Conservation (phyloP, 2,329 filamentous ascomycete genomes). For the Colletotrichum orchidophilum region DNA sequence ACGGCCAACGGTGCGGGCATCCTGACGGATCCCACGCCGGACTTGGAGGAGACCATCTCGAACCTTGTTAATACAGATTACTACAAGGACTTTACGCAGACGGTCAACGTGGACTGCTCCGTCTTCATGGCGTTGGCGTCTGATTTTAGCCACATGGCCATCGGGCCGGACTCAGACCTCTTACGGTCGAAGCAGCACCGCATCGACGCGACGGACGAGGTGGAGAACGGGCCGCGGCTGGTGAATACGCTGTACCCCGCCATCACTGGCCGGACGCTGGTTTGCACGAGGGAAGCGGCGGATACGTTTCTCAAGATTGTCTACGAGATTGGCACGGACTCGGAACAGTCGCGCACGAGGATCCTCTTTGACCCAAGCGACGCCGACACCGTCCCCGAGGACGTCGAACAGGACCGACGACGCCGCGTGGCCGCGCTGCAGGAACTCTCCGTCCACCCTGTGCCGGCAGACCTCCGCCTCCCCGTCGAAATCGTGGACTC, state of each 20-base stretch:
- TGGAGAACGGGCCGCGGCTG: constrained; percentile 35
- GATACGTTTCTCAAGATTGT: constrained; percentile 49
- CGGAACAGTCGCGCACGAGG: constrained; percentile 46
- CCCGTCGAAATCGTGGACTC: constrained; percentile 44
- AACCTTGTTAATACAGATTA: constrained; percentile 43
- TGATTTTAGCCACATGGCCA: constrained; percentile 48
- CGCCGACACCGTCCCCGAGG: constrained; percentile 9
- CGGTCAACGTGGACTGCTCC: constrained; percentile 53
- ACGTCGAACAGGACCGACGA: constrained; percentile 7
- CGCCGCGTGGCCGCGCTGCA: constrained; percentile 41
- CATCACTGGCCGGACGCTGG: constrained; percentile 42
- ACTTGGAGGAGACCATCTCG: constrained; percentile 40
- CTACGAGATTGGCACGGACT: constrained; percentile 47
- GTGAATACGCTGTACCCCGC: constrained; percentile 45
- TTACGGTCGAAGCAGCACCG: constrained; percentile 46
- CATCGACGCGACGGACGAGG: constrained; percentile 46
- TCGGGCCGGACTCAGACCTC: constrained; percentile 37
- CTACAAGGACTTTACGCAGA: constrained; percentile 44
- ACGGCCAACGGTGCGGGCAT: constrained; percentile 36
- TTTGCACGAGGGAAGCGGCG: constrained; percentile 50
- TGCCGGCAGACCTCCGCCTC: constrained; percentile 45
- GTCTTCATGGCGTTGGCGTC: constrained; percentile 52
- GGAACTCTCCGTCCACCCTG: constrained; percentile 43
- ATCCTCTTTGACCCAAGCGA: constrained; percentile 40
- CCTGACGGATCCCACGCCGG: constrained; percentile 37